phyloP scores from a whole-genome alignment of 2,329 filamentous ascomycete genomes.

The Sclerotinia minor region DNA sequence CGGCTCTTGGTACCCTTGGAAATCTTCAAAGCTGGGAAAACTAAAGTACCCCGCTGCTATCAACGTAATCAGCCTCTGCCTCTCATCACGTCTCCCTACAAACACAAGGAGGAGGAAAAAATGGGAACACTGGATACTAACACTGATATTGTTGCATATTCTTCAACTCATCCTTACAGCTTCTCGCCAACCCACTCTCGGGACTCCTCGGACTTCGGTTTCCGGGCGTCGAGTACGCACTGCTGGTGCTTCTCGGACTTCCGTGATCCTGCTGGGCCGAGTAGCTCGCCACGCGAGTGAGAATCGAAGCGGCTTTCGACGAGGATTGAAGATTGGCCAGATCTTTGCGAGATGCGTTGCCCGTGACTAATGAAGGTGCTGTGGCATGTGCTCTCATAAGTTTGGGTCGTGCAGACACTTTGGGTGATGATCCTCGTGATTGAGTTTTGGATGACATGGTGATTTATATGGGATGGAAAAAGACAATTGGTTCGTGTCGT shows the following conservation, averaged over 20 bases:
- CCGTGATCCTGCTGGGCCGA: constrained; percentile 46
- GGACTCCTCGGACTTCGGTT: constrained; percentile 27
- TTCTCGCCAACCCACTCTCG: constrained; percentile 34
- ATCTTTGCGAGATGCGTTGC: constrained; percentile 54
- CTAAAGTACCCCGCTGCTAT: constrained; percentile 63
- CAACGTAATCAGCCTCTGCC: constrained; percentile 24
- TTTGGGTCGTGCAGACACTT: constrained; percentile 49
- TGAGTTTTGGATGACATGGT: constrained; percentile 44
- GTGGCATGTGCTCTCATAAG: constrained; percentile 57
- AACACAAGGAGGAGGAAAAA: too few relatives aligned
- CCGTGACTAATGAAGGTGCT: constrained; percentile 58
- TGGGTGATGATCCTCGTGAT: constrained; percentile 45
- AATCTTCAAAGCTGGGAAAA: constrained; percentile 72
- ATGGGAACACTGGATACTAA: constrained; percentile 5
- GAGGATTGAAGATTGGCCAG: constrained; percentile 51
- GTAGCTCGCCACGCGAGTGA: constrained; percentile 55
- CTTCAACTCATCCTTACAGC: constrained; percentile 27
- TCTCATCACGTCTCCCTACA: neutral
- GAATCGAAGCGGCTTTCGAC: constrained; percentile 55
- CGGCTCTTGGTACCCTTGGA: constrained; percentile 53
- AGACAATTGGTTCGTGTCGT: constrained; percentile 11
- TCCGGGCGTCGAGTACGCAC: constrained; percentile 24
- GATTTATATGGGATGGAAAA: neutral
- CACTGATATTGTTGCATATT: constrained; percentile 22
- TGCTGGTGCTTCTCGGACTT: constrained; percentile 26